Evolutionary conservation across 345 rosid species (phyloP), one percentile per base, ranked within the genome.

Genomic region (Hibiscus tridactylites): DNA sequence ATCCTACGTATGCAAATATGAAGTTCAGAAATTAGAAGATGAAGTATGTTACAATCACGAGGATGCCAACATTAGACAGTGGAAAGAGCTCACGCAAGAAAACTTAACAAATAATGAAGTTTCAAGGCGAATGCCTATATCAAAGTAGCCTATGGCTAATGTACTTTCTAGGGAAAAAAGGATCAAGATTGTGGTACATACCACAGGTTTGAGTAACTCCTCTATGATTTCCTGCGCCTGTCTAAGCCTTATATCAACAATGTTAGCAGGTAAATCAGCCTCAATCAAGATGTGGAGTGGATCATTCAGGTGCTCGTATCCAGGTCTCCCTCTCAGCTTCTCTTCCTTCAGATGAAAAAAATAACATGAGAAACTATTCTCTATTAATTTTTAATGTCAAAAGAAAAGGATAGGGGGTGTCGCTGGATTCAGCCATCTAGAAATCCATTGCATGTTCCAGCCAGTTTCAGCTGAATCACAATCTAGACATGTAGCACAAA

Each of bases 151-250:
- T 64, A 39, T 16, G 29, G n/a, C 15, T 10, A 47, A 56, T 37
- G 57, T 57, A 69, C 9, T 37, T 47, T 1, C 11, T 10, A 79
- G 29, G 21, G 24, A 70, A 24, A 13, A 53, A 53, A 31, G 76
- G 69, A 75, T 67, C 52, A 61, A 29, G 37, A 61, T 42, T 67
- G 29, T 16, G 15, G 82, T 63, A 77, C 81, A 61, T 79, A 91
- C 98, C 97, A 93, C 96, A 65, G 97, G 98, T 70, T 89, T 91
- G 71, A 93, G 97, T 68, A 92, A 84, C 80, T 92, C 98, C 82
- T 88, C 97, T 17, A 94, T 91, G 50, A 87, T 82, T 78, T 83
- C 88, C 78, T 89, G 91, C 5, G 91, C 94, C 65, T 89, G 94
- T 54, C 90, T 84, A 67, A 89, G 75, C 75, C 81, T 87, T 17